Percentiles rank a stretch among this genome's conserved stretches.
phyloP scores from a whole-genome alignment of 345 rosid species.

The Anastatica hierochuntica region DNA sequence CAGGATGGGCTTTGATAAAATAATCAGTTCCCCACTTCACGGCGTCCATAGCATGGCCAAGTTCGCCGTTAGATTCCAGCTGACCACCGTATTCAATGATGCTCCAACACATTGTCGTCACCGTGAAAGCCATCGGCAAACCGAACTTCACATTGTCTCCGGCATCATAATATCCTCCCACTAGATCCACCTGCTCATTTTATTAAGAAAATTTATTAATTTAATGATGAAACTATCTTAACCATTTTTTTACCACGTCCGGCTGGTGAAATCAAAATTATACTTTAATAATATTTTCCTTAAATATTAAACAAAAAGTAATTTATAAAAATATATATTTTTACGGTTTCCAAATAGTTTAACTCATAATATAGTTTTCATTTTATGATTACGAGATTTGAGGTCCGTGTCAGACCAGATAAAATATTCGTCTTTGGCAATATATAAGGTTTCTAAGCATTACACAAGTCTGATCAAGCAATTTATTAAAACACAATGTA shows the following conservation, averaged over 20 bases:
- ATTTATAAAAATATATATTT: too few relatives aligned
- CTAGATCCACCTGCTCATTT: constrained; percentile 36
- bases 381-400: too few relatives aligned
- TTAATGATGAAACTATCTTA: neutral
- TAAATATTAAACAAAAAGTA: too few relatives aligned
- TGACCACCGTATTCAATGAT: constrained; percentile 51
- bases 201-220: neutral
- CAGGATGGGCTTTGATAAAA: constrained; percentile 49
- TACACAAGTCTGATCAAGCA: neutral
- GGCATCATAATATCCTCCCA: constrained; percentile 78
- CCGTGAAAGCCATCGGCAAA: constrained; percentile 81
- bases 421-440: too few relatives aligned
- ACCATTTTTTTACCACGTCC: neutral
- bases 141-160: constrained; percentile 81
- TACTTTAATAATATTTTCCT: too few relatives aligned
- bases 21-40: constrained; percentile 76
- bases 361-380: too few relatives aligned
- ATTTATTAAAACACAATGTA: neutral
- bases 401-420: too few relatives aligned
- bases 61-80: constrained; percentile 31
- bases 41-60: constrained; percentile 37
- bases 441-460: neutral
- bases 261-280: neutral
- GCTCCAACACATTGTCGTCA: constrained; percentile 67
- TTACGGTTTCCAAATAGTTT: too few relatives aligned